phyloP scores from a whole-genome alignment of 2,329 filamentous ascomycete species.

The Graphiopsis chlorocephala region DNA sequence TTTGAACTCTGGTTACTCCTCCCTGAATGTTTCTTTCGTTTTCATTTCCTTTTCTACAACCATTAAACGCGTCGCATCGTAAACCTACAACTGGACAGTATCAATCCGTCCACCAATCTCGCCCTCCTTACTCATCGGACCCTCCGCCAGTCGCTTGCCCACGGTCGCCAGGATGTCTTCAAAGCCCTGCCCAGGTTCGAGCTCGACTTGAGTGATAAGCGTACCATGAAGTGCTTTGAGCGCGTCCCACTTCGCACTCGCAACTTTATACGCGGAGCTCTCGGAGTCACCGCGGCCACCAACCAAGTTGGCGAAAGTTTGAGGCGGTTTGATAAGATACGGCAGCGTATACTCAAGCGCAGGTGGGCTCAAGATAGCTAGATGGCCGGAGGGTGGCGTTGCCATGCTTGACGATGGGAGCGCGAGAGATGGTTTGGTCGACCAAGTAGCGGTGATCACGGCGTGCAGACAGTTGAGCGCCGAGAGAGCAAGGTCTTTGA shows the following conservation, averaged over 20 bases:
- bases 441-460: slow-evolving; percentile 56
- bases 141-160: slow-evolving; percentile 41
- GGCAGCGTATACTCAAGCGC: slow-evolving; percentile 52
- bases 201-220: slow-evolving; percentile 39
- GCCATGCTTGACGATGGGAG: slow-evolving; percentile 30
- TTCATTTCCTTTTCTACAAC: no score
- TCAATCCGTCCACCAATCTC: slow-evolving; percentile 45
- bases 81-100: slow-evolving; percentile 41
- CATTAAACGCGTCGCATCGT: no score
- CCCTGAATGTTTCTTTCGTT: no score
- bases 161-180: slow-evolving; percentile 44
- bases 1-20: no score
- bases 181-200: slow-evolving; percentile 31
- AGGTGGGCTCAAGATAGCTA: slow-evolving; percentile 52
- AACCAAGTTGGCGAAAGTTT: slow-evolving; percentile 57
- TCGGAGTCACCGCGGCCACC: slow-evolving; percentile 57
- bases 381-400: slow-evolving; percentile 42
- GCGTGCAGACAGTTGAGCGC: slow-evolving; percentile 52
- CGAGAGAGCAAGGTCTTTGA: slow-evolving; percentile 56
- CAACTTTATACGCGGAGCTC: slow-evolving; percentile 57
- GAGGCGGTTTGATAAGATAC: slow-evolving; percentile 56
- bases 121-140: slow-evolving; percentile 41
- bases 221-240: slow-evolving; percentile 48
- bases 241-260: slow-evolving; percentile 57
- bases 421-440: slow-evolving; percentile 21